Evolutionary conservation across 1,284 basidiomycete species (phyloP).

Genomic region (Inonotus obliquus): DNA sequence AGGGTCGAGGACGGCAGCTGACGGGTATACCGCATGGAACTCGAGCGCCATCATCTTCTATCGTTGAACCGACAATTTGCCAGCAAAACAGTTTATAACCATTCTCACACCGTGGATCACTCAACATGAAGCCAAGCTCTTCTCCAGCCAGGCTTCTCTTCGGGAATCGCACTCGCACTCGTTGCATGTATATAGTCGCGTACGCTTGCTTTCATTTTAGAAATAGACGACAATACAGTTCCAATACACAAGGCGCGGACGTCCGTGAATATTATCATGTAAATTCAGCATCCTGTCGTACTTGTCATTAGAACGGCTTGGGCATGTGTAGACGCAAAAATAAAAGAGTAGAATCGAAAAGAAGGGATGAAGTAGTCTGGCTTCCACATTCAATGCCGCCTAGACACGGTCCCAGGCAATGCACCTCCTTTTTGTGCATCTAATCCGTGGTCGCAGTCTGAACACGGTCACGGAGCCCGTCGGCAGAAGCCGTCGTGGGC

Average conservation of each 20-base stretch:
- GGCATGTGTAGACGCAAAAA: not conserved
- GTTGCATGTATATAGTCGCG: not conserved
- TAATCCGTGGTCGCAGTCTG: constrained; percentile 34
- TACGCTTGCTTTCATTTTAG: not conserved
- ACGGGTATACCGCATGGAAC: not conserved
- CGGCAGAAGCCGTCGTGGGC: constrained; percentile 25
- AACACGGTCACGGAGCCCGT: constrained; percentile 40
- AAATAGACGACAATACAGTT: not conserved
- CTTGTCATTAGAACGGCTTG: not conserved
- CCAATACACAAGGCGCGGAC: not conserved
- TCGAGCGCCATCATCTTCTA: not conserved
- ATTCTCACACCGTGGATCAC: not conserved
- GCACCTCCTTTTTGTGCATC: constrained; percentile 2
- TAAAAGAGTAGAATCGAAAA: not conserved
- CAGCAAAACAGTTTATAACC: not conserved
- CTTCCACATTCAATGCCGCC: not conserved
- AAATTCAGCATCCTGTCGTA: not conserved
- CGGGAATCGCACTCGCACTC: no score
- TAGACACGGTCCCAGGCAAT: not conserved
- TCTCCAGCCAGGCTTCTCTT: no score
- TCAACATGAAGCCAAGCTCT: no score
- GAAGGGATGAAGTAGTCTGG: not conserved
- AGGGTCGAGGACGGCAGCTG: not conserved
- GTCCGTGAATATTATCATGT: not conserved
- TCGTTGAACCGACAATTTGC: not conserved